phyloP scores from a whole-genome alignment of 805 yeast species.

The Candida sanyiensis region DNA sequence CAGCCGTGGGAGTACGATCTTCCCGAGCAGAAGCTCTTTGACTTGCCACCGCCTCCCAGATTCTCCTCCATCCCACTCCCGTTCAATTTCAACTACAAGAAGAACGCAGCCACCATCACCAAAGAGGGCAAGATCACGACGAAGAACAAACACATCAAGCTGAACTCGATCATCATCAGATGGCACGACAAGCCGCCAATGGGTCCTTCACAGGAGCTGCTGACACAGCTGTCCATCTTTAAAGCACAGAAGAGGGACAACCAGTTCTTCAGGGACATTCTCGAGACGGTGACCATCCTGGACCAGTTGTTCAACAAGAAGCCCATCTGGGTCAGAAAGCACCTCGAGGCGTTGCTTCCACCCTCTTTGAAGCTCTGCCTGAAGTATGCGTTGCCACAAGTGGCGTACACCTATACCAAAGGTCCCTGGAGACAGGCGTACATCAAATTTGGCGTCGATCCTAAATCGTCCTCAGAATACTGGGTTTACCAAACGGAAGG shows the following conservation, averaged over 20 bases:
- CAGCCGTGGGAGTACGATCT: slow-evolving; percentile 29
- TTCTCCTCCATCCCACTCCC: slow-evolving; percentile 76
- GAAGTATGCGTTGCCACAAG: slow-evolving; percentile 77
- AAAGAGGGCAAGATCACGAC: slow-evolving; percentile 44
- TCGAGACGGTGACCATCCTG: slow-evolving; percentile 26
- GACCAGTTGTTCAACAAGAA: slow-evolving; percentile 53
- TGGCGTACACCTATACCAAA: slow-evolving; percentile 71
- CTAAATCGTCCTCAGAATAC: slow-evolving; percentile 46
- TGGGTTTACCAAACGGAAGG: slow-evolving; percentile 80
- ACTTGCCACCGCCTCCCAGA: slow-evolving; percentile 81
- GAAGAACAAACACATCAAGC: slow-evolving; percentile 40
- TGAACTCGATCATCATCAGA: slow-evolving; percentile 48
- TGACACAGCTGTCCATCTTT: slow-evolving; percentile 36
- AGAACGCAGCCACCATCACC: slow-evolving; percentile 53
- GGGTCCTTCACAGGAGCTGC: slow-evolving; percentile 44
- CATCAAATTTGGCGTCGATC: slow-evolving; percentile 74
- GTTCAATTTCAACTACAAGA: slow-evolving; percentile 68
- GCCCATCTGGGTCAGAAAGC: slow-evolving; percentile 84
- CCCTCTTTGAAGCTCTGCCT: slow-evolving; percentile 38
- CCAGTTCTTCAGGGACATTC: slow-evolving; percentile 25
- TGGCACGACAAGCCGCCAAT: slow-evolving; percentile 44
- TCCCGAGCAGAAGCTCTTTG: slow-evolving; percentile 29
- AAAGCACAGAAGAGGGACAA: slow-evolving; percentile 28
- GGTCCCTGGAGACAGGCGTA: slow-evolving; percentile 96
- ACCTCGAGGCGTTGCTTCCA: slow-evolving; percentile 52